These are phyloP conservation scores for Glonium stellatum DNA, from an alignment of 495 filamentous ascomycete genomes.

Conservation along the genomic window DNA sequence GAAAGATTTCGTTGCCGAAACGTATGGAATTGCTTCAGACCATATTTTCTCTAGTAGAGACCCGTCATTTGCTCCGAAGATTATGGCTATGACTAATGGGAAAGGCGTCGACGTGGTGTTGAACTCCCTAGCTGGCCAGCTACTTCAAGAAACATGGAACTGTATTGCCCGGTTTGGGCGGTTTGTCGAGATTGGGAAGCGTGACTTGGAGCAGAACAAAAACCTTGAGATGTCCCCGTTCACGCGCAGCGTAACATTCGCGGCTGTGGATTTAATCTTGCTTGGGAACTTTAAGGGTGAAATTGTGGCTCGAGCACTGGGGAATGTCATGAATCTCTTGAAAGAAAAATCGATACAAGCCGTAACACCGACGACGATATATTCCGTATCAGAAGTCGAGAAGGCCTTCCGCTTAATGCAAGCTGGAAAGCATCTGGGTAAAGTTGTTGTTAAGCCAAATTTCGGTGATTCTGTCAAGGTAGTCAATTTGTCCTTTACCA, in stretches of 20 bases:
- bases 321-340: neutral
- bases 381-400: neutral
- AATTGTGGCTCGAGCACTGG: neutral
- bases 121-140: constrained; percentile 6
- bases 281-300: neutral
- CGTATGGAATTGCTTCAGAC: constrained; percentile 1
- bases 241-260: neutral
- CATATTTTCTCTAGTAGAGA: constrained; percentile 6
- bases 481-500: too few species aligned
- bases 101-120: constrained; percentile 8
- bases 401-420: too few species aligned
- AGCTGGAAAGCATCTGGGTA: too few species aligned
- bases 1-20: neutral
- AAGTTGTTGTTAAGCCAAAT: too few species aligned
- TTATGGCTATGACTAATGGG: constrained; percentile 7
- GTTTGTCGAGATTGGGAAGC: constrained; percentile 9
- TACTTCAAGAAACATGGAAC: neutral
- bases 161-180: neutral
- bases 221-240: constrained; percentile 1
- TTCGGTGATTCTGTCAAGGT: too few species aligned
- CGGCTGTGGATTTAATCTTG: neutral
- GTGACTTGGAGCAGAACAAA: neutral
- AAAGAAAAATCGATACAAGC: neutral
- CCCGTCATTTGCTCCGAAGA: neutral
- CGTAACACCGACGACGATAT: neutral